These are phyloP conservation scores for Mortierella sp. DNA, from an alignment of 371 early-diverging fungal genomes.

Conservation along the genomic window DNA sequence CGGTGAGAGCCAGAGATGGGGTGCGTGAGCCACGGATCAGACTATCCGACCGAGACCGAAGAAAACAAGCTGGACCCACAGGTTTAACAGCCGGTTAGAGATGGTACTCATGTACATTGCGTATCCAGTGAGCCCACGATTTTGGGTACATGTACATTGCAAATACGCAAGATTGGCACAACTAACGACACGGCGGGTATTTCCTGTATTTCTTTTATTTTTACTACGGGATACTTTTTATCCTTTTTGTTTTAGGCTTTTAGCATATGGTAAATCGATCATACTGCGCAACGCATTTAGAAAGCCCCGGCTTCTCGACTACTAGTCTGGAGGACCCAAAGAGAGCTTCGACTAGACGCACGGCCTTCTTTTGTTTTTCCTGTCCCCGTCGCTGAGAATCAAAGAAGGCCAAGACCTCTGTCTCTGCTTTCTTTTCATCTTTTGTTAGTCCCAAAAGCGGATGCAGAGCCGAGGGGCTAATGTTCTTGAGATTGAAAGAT, in stretches of 20 bases:
- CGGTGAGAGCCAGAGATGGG: too few species aligned
- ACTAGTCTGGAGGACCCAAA: conserved; percentile 35
- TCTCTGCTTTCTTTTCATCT: conserved; percentile 43
- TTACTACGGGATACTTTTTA: neutral
- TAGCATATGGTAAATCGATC: conserved; percentile 52
- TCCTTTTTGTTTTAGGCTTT: neutral
- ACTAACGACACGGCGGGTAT: too few species aligned
- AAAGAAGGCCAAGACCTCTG: conserved; percentile 48
- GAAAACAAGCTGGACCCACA: too few species aligned
- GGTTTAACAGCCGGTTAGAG: too few species aligned
- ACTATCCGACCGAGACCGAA: too few species aligned
- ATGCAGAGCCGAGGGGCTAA: conserved; percentile 30
- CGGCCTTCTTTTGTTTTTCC: conserved; percentile 35
- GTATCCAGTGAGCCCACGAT: too few species aligned
- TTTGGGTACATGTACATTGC: too few species aligned
- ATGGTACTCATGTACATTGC: too few species aligned
- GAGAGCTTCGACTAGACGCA: conserved; percentile 48
- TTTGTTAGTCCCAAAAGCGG: conserved; percentile 35
- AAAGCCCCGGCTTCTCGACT: conserved; percentile 44
- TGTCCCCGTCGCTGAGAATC: conserved; percentile 33
- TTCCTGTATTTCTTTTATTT: too few species aligned
- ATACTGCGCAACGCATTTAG: conserved; percentile 52
- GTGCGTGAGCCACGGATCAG: too few species aligned
- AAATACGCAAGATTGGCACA: too few species aligned
- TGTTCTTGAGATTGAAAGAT: conserved; percentile 15